Evolutionary conservation across 306 rosid genomes (phyloP).

Genomic region (Datisca glomerata): DNA sequence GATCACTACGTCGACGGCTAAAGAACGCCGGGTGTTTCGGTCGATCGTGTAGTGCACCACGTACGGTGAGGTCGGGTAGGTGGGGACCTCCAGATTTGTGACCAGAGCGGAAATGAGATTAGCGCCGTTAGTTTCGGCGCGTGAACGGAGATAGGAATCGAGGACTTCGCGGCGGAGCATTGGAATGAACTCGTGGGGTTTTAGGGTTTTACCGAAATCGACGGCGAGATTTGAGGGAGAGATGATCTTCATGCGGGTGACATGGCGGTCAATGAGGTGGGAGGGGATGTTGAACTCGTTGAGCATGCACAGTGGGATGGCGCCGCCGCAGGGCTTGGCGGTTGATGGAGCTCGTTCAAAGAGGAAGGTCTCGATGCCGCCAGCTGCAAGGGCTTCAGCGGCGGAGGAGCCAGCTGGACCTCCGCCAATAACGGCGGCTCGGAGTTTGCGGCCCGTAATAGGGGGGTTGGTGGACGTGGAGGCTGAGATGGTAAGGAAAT

Average conservation of each 20-base stretch:
- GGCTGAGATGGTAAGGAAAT: conserved; percentile 19
- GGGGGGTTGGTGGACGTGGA: conserved; percentile 27
- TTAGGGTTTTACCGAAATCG: conserved; percentile 74
- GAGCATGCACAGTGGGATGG: conserved; percentile 92
- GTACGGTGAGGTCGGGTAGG: conserved; percentile 31
- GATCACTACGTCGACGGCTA: conserved; percentile 73
- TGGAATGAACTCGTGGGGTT: conserved; percentile 66
- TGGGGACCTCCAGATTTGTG: conserved; percentile 44
- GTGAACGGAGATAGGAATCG: conserved; percentile 73
- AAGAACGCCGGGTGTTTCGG: conserved; percentile 16
- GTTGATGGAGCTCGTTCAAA: conserved; percentile 55
- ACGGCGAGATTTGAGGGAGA: conserved; percentile 87
- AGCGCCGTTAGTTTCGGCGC: conserved; percentile 61
- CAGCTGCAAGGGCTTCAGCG: conserved; percentile 68
- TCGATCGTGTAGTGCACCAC: conserved; percentile 39
- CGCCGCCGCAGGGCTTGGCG: conserved; percentile 96
- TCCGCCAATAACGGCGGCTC: conserved; percentile 79
- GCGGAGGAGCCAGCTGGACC: conserved; percentile 94
- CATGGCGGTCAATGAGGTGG: conserved; percentile 73
- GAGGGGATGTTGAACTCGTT: conserved; percentile 66
- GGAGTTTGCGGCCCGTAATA: conserved; percentile 61
- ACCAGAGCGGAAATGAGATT: conserved; percentile 47
- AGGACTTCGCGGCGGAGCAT: conserved; percentile 91
- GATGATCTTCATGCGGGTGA: conserved; percentile 56
- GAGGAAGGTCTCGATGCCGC: conserved; percentile 73